phyloP scores from a whole-genome alignment of 257 asterid genomes.

The Voacanga thouarsii region DNA sequence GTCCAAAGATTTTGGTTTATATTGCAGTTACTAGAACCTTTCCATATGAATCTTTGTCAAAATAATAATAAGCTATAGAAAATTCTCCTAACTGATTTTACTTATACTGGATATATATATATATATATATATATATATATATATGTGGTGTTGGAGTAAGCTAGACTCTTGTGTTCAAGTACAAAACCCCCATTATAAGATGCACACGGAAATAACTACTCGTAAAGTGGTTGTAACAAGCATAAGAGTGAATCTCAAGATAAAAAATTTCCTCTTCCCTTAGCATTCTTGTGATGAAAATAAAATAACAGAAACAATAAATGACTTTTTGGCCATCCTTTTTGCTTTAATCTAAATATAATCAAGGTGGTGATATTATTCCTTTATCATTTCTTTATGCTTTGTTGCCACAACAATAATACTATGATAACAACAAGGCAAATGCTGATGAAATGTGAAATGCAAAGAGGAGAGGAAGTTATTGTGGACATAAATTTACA shows the following conservation, averaged over 20 bases:
- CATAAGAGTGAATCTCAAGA: background rate
- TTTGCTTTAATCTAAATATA: too few species aligned
- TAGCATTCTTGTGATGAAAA: background rate
- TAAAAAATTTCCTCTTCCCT: background rate
- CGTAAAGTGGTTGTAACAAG: background rate
- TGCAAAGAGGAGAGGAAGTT: too few species aligned
- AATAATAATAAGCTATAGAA: background rate
- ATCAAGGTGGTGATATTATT: background rate
- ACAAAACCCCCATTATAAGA: background rate
- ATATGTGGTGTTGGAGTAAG: background rate
- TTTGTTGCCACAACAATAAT: background rate
- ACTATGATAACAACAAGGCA: background rate
- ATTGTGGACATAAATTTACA: too few species aligned
- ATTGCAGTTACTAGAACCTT: background rate
- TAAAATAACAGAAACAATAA: background rate
- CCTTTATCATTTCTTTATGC: background rate
- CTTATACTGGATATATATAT: background rate
- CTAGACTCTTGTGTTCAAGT: background rate
- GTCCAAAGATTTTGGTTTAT: too few species aligned
- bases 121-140: too few species aligned
- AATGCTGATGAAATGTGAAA: background rate
- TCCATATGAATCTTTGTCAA: background rate
- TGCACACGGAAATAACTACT: background rate
- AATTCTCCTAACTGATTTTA: background rate
- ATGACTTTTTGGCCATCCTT: too few species aligned